phyloP scores from a whole-genome alignment of 129 eudicot genomes.

The Escallonia herrerae region DNA sequence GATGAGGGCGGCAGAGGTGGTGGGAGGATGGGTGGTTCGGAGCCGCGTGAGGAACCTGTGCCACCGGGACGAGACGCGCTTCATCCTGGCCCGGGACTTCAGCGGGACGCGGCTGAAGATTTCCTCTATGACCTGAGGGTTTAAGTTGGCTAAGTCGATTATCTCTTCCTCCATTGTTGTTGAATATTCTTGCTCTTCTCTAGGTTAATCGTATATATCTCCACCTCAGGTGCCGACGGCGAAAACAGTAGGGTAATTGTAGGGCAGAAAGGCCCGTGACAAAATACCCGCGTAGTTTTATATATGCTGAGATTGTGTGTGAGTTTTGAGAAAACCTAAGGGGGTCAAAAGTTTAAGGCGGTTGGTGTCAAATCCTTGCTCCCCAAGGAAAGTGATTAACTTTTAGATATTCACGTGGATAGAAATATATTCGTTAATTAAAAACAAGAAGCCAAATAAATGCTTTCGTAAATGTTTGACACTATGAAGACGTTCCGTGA shows the following conservation, averaged over 20 bases:
- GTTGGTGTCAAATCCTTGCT: too few species aligned
- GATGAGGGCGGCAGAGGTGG: constrained; percentile 13
- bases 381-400: too few species aligned
- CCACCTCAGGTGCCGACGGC: neutral
- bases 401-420: too few species aligned
- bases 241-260: too few species aligned
- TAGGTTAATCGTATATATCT: neutral
- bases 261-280: neutral
- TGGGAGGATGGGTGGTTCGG: neutral
- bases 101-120: constrained; percentile 9
- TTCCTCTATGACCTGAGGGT: neutral
- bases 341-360: neutral
- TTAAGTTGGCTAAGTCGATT: neutral
- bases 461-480: too few species aligned
- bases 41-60: neutral
- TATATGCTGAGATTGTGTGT: too few species aligned
- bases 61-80: constrained; percentile 7
- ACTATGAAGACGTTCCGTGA: too few species aligned
- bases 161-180: neutral
- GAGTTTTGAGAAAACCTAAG: too few species aligned
- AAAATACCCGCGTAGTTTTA: neutral
- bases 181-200: too few species aligned
- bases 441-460: too few species aligned
- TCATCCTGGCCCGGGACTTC: constrained; percentile 2
- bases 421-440: too few species aligned